Percentiles rank a stretch among this genome's conserved stretches.
Conservation (phyloP, 371 early-diverging fungal species). For the Circinella umbellata region DNA sequence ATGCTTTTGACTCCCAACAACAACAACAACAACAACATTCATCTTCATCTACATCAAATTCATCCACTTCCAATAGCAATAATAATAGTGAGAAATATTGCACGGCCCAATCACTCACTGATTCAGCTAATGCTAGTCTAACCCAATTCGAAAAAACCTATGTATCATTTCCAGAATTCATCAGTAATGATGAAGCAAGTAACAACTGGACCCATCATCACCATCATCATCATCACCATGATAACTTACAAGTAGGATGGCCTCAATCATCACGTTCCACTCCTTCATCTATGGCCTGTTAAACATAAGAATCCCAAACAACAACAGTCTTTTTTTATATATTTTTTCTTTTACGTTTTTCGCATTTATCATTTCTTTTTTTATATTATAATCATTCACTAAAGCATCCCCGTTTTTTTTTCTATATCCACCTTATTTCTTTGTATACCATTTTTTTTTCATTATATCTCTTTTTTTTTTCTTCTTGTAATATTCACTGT, state of each 20-base stretch:
- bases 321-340: too few species aligned
- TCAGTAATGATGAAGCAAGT: not conserved
- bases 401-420: not conserved
- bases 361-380: slow-evolving; percentile 1
- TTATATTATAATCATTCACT: slow-evolving; percentile 3
- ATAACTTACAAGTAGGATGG: slow-evolving; percentile 2
- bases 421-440: not conserved
- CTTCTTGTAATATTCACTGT: not conserved
- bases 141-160: slow-evolving; percentile 28
- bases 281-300: slow-evolving; percentile 11
- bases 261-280: slow-evolving; percentile 1
- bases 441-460: slow-evolving; percentile 1
- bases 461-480: not conserved
- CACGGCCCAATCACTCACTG: slow-evolving; percentile 6
- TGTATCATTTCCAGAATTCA: slow-evolving; percentile 28
- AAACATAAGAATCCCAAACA: not conserved
- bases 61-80: not conserved
- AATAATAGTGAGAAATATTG: not conserved
- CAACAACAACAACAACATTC: not conserved
- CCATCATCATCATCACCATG: slow-evolving; percentile 9
- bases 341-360: slow-evolving; percentile 2
- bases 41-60: not conserved
- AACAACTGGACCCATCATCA: not conserved
- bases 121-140: slow-evolving; percentile 10
- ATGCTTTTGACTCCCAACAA: slow-evolving; percentile 1